Percentiles rank a stretch among this genome's conserved stretches.
Conservation (phyloP, 192 early-diverging fungal species). For the Coemansia sp. region DNA sequence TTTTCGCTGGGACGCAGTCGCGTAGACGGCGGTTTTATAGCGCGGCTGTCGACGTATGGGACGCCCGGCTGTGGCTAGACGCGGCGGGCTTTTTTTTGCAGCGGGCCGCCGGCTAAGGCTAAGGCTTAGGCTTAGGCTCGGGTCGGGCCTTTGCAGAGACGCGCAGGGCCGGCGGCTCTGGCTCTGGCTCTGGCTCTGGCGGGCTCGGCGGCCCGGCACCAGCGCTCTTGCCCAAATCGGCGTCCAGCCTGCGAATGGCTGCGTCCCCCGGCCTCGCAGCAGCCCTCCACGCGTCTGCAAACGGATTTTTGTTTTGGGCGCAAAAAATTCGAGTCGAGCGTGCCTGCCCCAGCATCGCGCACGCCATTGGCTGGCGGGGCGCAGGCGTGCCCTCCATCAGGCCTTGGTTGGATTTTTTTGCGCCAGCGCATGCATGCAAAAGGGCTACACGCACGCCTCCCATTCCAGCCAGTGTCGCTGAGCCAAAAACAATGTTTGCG, state of each 20-base stretch:
- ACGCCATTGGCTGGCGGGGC: slow-evolving; percentile 11
- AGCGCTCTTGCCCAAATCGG: too few relatives aligned
- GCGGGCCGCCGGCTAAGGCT: neutral
- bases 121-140: too few relatives aligned
- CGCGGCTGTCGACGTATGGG: neutral
- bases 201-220: too few relatives aligned
- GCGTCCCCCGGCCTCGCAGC: too few relatives aligned
- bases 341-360: slow-evolving; percentile 9
- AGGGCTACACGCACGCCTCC: neutral
- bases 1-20: neutral
- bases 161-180: too few relatives aligned
- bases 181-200: too few relatives aligned
- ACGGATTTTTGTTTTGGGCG: slow-evolving; percentile 11
- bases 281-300: neutral
- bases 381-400: neutral
- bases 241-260: too few relatives aligned
- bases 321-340: slow-evolving; percentile 15
- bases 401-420: slow-evolving; percentile 9
- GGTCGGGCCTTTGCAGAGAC: too few relatives aligned
- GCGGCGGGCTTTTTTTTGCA: neutral
- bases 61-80: neutral
- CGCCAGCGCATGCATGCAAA: slow-evolving; percentile 3
- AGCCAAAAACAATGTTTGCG: slow-evolving; percentile 12
- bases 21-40: neutral
- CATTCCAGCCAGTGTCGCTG: slow-evolving; percentile 12